Percentiles rank a stretch among this genome's conserved stretches.
These are phyloP conservation scores for Aspergillus pseudoglaucus DNA, from an alignment of 2,329 filamentous ascomycete species.

Conservation along the genomic window DNA sequence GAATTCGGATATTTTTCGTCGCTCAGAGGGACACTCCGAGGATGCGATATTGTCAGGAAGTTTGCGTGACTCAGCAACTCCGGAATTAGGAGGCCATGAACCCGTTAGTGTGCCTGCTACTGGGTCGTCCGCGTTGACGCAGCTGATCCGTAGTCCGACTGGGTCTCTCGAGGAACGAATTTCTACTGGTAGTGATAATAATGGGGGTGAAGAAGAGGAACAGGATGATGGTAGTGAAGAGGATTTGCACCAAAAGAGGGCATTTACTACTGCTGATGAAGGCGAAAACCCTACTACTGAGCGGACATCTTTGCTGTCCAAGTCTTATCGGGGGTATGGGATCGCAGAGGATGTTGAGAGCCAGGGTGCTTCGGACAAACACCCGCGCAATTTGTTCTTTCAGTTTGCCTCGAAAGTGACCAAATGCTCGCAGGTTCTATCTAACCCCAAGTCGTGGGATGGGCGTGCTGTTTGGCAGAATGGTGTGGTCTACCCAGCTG, in stretches of 20 bases:
- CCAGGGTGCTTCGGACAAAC: constrained; percentile 12
- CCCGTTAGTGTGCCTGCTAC: constrained; percentile 13
- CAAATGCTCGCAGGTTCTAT: constrained; percentile 28
- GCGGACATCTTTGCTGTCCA: constrained; percentile 31
- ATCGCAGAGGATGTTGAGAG: constrained; percentile 25
- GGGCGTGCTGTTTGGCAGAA: constrained; percentile 57
- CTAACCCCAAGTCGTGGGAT: constrained; percentile 68
- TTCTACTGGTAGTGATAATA: background rate
- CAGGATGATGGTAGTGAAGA: constrained; percentile 5
- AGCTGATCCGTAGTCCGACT: constrained; percentile 43
- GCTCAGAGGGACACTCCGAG: background rate
- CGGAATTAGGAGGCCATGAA: background rate
- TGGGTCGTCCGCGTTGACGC: constrained; percentile 44
- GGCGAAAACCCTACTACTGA: constrained; percentile 27
- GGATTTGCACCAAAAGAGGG: background rate
- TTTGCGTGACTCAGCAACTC: background rate
- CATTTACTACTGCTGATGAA: constrained; percentile 14
- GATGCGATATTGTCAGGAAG: background rate
- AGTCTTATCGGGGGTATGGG: constrained; percentile 25
- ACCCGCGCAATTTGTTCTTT: constrained; percentile 8
- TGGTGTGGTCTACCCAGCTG: constrained; percentile 59
- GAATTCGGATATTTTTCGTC: constrained; percentile 23
- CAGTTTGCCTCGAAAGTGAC: constrained; percentile 14
- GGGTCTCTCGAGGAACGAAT: constrained; percentile 13
- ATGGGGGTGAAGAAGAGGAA: constrained; percentile 3